Evolutionary conservation across 106 monocot genomes (phyloP), one percentile per base, ranked within the genome.

Genomic region (Dendrobium catenatum): DNA sequence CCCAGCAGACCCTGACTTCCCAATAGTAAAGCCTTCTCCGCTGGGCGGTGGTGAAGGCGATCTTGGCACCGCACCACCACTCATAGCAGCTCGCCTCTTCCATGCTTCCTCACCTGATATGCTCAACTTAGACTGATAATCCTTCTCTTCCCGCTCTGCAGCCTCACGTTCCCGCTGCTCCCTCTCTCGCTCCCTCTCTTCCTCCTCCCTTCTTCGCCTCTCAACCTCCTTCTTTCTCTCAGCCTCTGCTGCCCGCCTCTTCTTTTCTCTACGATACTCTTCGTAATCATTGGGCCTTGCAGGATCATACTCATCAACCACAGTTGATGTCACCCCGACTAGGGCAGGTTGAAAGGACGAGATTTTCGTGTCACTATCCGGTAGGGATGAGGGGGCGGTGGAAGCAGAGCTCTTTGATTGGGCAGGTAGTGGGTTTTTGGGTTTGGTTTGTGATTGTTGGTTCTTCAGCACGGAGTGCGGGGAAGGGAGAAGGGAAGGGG

Each of bases 51-150:
- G 90, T 20, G 96, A 94, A 59, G 96, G 88, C 1, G 96, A 89
- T 58, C 89, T 88, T 27, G 85, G 88, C 19, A 75, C 74, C 31
- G 51, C 79, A 0, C 56, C 37, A 5, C 95, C 91, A 67, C 97
- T 94, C 93, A 98, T 84, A 0, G 97, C 94, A 7, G 92, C 92
- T 68, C 97, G 84, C 70, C 97, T 85, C 75, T 85, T 98, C 97
- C 97, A 98, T 2, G 97, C 97, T 68, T 98, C 97, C 81, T 98
- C 97, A 1, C 97, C 97, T 17, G 97, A 98, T 24, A 98, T 95
- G 81, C 89, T 98, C 55, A 96, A 55, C 61, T 80, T 89, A 18
- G 78, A 77, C 29, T 93, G 86, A 41, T 87, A 27, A 68, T 92
- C 91, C 66, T 59, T 89, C 47, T 87, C 85, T 78, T 88, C 90